phyloP scores from a whole-genome alignment of 1,139 yeast species.

The Debaryomycetaceae sp. region DNA sequence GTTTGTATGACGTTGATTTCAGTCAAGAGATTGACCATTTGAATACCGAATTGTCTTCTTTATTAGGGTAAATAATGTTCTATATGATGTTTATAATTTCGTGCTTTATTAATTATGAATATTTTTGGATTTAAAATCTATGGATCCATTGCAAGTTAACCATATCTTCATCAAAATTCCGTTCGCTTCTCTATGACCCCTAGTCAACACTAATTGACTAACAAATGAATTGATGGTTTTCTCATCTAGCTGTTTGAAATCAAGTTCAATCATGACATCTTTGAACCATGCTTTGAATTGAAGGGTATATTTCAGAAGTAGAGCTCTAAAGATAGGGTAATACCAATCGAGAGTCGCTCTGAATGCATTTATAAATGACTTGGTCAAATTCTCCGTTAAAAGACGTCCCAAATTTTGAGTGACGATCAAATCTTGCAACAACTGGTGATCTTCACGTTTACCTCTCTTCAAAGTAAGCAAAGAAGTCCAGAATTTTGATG shows the following conservation, averaged over 20 bases:
- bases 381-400: slow-evolving; percentile 29
- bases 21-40: slow-evolving; percentile 61
- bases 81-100: slow-evolving; percentile 1
- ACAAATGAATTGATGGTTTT: slow-evolving; percentile 49
- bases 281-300: slow-evolving; percentile 46
- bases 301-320: slow-evolving; percentile 53
- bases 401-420: slow-evolving; percentile 35
- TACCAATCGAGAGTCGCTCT: slow-evolving; percentile 61
- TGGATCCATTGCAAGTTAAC: slow-evolving; percentile 51
- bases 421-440: slow-evolving; percentile 29
- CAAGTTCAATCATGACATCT: slow-evolving; percentile 20
- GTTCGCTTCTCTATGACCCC: slow-evolving; percentile 62
- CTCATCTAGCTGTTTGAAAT: slow-evolving; percentile 18
- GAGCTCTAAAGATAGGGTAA: slow-evolving; percentile 50
- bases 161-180: slow-evolving; percentile 61
- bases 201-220: slow-evolving; percentile 36
- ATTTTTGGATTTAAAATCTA: slow-evolving; percentile 31
- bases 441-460: slow-evolving; percentile 41
- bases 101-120: slow-evolving; percentile 1
- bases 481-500: slow-evolving; percentile 63
- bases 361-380: slow-evolving; percentile 43
- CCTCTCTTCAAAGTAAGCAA: slow-evolving; percentile 55
- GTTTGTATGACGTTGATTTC: slow-evolving; percentile 55
- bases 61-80: slow-evolving; percentile 20
- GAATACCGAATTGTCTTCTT: slow-evolving; percentile 45